These are phyloP conservation scores for Pyricularia pennisetigena DNA, from an alignment of 2,329 filamentous ascomycete genomes.

Conservation along the genomic window DNA sequence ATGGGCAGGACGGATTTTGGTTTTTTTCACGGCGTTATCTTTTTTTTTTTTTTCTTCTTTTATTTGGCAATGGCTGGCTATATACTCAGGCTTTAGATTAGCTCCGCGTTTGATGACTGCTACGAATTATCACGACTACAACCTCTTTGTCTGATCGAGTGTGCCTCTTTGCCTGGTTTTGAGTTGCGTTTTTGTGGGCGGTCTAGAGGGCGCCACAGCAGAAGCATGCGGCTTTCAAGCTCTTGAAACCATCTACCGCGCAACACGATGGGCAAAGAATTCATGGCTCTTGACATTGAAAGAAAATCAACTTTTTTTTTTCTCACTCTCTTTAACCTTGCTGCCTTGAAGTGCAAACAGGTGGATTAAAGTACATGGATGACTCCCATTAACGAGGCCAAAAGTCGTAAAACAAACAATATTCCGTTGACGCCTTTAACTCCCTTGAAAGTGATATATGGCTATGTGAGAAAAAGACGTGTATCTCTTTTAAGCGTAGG, in stretches of 20 bases:
- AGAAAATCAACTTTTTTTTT: not conserved
- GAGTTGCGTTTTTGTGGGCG: not conserved
- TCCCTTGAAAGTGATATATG: not conserved
- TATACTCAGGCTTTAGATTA: slow-evolving; percentile 9
- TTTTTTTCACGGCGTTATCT: not conserved
- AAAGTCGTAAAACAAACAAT: not conserved
- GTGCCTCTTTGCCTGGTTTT: not conserved
- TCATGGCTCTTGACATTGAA: not conserved
- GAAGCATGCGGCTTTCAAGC: not conserved
- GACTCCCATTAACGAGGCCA: not conserved
- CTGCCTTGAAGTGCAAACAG: not conserved
- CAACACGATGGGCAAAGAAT: not conserved
- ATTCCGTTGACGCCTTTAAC: not conserved
- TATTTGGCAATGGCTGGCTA: slow-evolving; percentile 10
- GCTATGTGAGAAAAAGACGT: not conserved
- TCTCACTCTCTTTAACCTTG: too few species aligned
- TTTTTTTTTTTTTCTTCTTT: too few species aligned
- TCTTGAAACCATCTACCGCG: not conserved
- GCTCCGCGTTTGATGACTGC: not conserved
- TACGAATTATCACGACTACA: slow-evolving; percentile 5
- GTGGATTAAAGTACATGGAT: not conserved
- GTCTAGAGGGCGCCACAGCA: not conserved
- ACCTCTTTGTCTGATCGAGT: not conserved
- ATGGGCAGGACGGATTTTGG: not conserved
- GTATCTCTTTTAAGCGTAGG: not conserved